phyloP scores from a whole-genome alignment of 495 filamentous ascomycete species.

The Ramalina peruviana region DNA sequence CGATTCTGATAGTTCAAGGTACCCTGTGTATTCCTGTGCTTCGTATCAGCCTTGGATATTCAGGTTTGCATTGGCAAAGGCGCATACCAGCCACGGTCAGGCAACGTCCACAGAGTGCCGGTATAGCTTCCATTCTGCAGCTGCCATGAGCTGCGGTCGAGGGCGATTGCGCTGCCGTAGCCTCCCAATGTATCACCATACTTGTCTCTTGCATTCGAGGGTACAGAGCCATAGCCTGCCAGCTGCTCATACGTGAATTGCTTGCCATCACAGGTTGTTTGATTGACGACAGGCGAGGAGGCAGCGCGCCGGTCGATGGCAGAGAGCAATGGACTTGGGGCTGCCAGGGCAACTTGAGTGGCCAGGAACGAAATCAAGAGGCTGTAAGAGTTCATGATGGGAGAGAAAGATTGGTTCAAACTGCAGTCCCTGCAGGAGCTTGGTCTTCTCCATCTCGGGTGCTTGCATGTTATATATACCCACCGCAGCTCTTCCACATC shows the following conservation, averaged over 20 bases:
- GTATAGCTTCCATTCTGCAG: constrained; percentile 43
- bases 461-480: no score
- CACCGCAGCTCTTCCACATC: no score
- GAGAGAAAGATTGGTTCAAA: neutral
- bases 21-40: constrained; percentile 50
- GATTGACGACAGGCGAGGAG: constrained; percentile 25
- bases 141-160: constrained; percentile 51
- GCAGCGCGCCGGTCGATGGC: neutral
- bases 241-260: constrained; percentile 54
- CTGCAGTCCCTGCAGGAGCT: neutral
- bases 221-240: constrained; percentile 54
- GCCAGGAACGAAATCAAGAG: neutral
- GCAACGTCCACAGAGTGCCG: constrained; percentile 49
- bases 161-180: constrained; percentile 51
- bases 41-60: neutral
- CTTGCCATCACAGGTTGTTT: constrained; percentile 49
- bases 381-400: neutral
- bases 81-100: constrained; percentile 56
- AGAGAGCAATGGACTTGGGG: neutral
- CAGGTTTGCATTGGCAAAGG: neutral
- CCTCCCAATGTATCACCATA: constrained; percentile 62
- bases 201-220: constrained; percentile 48
- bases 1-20: constrained; percentile 61
- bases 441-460: no score
- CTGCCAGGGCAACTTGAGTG: neutral